These are phyloP conservation scores for Hortaea sp. DNA, from an alignment of 2,329 filamentous ascomycete species.

Conservation along the genomic window DNA sequence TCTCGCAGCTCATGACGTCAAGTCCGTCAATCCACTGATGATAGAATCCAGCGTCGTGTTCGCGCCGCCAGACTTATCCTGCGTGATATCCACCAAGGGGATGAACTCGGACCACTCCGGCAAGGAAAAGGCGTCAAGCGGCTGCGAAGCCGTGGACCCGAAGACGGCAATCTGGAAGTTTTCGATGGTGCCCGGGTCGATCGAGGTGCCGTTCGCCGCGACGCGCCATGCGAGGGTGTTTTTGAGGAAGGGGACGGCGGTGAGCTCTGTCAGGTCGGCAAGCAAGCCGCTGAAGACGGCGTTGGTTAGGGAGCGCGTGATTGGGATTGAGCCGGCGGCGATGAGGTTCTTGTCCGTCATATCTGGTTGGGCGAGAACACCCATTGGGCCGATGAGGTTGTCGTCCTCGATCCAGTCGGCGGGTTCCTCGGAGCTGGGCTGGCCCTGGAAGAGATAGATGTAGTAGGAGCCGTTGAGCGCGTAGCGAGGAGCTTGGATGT, in stretches of 20 bases:
- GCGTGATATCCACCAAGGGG: conserved; percentile 16
- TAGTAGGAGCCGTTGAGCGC: conserved; percentile 52
- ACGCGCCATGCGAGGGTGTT: conserved; percentile 27
- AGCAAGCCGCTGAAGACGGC: conserved; percentile 23
- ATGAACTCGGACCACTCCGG: conserved; percentile 15
- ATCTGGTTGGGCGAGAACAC: conserved; percentile 27
- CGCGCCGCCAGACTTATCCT: conserved; percentile 17
- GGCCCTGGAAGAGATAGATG: conserved; percentile 59
- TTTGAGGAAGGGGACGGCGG: conserved; percentile 22
- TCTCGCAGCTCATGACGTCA: no score
- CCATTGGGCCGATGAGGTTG: conserved; percentile 53
- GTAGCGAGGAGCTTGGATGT: conserved; percentile 52
- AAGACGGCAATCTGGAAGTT: conserved; percentile 32
- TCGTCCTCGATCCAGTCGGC: conserved; percentile 41
- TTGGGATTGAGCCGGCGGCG: conserved; percentile 33
- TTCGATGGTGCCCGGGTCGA: conserved; percentile 23
- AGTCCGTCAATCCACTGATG: no score
- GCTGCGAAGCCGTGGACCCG: conserved; percentile 23
- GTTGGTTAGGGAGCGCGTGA: conserved; percentile 33
- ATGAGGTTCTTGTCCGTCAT: conserved; percentile 16
- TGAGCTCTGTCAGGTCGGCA: conserved; percentile 15
- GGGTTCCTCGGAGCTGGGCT: conserved; percentile 31
- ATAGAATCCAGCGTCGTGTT: conserved; percentile 1
- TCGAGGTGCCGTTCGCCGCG: conserved; percentile 17
- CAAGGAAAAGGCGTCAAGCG: conserved; percentile 8